A percentile compares a stretch with the other conserved stretches of the same genome.
Evolutionary conservation across 2,329 filamentous ascomycete genomes (phyloP).

Genomic region (Colletotrichum sp.): DNA sequence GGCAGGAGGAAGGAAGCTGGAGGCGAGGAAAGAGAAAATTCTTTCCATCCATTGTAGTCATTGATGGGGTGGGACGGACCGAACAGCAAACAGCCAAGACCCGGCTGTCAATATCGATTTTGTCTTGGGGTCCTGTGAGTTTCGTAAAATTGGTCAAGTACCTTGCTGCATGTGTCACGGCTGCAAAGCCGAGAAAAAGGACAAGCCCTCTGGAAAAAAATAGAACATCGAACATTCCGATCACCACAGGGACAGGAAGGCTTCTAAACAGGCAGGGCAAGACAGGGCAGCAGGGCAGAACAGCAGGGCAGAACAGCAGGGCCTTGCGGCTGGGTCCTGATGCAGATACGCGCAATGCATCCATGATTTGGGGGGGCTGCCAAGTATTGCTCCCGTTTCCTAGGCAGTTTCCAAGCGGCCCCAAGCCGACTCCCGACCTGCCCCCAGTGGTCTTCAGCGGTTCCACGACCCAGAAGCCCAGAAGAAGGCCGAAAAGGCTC

Average conservation of each 20-base stretch:
- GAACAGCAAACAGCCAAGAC: not conserved
- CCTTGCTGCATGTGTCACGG: constrained; percentile 5
- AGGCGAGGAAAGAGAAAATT: not conserved
- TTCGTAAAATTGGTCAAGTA: not conserved
- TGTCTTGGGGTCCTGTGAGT: not conserved
- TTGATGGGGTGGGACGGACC: not conserved
- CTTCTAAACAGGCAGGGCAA: not conserved
- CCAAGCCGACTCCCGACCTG: not conserved
- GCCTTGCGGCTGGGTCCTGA: constrained; percentile 4
- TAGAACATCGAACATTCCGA: constrained; percentile 16
- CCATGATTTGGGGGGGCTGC: constrained; percentile 3
- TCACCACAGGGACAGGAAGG: constrained; percentile 19
- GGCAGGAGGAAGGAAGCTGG: not conserved
- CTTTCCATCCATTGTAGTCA: not conserved
- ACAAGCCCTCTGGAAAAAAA: not conserved
- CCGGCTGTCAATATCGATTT: not conserved
- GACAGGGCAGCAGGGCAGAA: not conserved
- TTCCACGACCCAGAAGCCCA: not conserved
- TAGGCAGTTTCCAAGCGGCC: not conserved
- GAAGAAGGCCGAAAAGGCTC: not conserved
- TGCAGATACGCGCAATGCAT: constrained; percentile 21
- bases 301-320: not conserved
- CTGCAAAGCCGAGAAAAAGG: constrained; percentile 9
- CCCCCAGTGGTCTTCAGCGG: not conserved
- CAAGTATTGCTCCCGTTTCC: not conserved